Conservation (phyloP, 306 rosid genomes). For the Datisca glomerata region DNA sequence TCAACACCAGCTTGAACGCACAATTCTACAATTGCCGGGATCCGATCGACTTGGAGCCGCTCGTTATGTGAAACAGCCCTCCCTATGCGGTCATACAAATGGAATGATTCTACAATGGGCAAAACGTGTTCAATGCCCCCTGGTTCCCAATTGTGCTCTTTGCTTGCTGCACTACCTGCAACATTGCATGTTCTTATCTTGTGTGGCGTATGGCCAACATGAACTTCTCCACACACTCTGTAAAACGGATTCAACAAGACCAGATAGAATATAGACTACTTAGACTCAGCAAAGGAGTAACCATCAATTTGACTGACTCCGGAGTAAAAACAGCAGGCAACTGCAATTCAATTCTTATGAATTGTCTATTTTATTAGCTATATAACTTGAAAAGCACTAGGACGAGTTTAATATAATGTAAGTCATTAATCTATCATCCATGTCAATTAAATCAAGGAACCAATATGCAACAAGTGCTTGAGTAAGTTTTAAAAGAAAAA, state of each 20-base stretch:
- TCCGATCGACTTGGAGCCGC: slow-evolving; percentile 47
- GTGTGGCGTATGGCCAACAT: slow-evolving; percentile 60
- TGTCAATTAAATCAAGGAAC: no score
- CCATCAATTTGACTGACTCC: no score
- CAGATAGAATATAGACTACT: slow-evolving; percentile 1
- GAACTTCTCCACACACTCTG: slow-evolving; percentile 60
- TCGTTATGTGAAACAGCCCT: slow-evolving; percentile 66
- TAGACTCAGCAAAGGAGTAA: no score
- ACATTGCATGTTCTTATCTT: slow-evolving; percentile 57
- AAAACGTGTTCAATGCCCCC: slow-evolving; percentile 42
- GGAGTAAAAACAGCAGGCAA: no score
- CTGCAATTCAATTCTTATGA: no score
- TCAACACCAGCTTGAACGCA: slow-evolving; percentile 65
- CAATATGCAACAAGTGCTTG: no score
- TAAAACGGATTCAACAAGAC: slow-evolving; percentile 8
- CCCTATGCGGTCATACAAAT: slow-evolving; percentile 53
- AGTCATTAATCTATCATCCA: no score
- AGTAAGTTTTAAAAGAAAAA: slow-evolving; percentile 1
- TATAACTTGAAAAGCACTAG: no score
- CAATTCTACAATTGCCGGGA: slow-evolving; percentile 60
- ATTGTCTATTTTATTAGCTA: no score
- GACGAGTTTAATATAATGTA: no score
- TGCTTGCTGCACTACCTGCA: slow-evolving; percentile 42
- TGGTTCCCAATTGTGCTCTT: slow-evolving; percentile 53
- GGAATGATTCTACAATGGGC: slow-evolving; percentile 53